Base-by-base conservation (phyloP, 1,284 basidiomycete genomes). In the Heterobasidion parviporum region DNA sequence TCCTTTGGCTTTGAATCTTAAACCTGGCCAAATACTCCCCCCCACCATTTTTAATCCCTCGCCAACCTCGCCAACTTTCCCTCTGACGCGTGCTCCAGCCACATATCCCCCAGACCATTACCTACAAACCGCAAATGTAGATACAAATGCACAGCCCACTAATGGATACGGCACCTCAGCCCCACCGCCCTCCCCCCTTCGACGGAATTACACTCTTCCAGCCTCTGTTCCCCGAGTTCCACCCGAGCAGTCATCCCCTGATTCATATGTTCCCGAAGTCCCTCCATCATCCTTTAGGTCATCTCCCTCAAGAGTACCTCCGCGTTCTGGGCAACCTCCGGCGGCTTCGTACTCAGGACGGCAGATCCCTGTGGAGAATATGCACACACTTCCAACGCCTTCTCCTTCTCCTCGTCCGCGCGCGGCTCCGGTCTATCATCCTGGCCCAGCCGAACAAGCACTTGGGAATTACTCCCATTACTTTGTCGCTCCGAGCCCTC, bases 11-110 rank as follows among this genome's bases (percentile, higher is more conserved):
- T 63, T 80, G 26, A 75, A 76, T 57, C 67, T 82, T 18, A 66
- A 70, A n/a, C 81, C 80, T 33, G 81, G 80, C 26, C 79, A 82
- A 65, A 71, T 82, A 47, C 69, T 80, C 32, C 32, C 54, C n/a
- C 33, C 9, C 3, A 59, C 60, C 15, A 59, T 62, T 15, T 62
- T 60, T 52, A 60, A 61, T 2, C 55, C 52, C 8, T 41, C 54
- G 1, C 53, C 10, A 2, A 41, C 35, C 3, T 33, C 47, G 1
- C n/a, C 54, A 16, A 55, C 53, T 8, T 54, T 56, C 36, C 60
- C 60, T 9, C 9, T 20, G 5, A 56, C 53, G 14, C 53, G 53
- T 32, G 41, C 56, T 12, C 54, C 32, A 16, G 53, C 52, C 12
- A 53, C 59, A 43, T 57, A 56, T 46, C 55, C 53, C 32, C 33